Conservation (phyloP, 106 monocot genomes). For the Ottelia alismoides region DNA sequence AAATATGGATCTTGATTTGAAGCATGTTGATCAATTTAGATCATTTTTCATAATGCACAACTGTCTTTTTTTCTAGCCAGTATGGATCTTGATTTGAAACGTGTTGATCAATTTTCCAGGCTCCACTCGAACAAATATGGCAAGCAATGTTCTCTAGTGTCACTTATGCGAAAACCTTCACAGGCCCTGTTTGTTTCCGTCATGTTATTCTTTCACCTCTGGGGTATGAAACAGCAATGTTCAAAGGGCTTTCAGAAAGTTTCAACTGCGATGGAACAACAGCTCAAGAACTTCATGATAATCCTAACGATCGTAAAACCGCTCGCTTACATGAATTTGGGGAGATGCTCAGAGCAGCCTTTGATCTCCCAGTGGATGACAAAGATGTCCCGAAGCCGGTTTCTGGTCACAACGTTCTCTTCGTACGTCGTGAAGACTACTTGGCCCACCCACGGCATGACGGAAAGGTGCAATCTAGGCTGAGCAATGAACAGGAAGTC, state of each 20-base stretch:
- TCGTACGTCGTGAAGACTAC: constrained; percentile 89
- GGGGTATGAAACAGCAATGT: constrained; percentile 92
- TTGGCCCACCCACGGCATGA: constrained; percentile 85
- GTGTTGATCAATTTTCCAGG: too few species aligned
- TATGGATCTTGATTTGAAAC: too few species aligned
- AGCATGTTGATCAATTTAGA: too few species aligned
- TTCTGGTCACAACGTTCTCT: constrained; percentile 53
- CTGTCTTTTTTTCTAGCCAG: too few species aligned
- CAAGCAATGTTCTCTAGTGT: constrained; percentile 72
- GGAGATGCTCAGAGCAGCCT: constrained; percentile 69
- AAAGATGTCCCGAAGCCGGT: constrained; percentile 11
- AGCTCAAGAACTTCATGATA: constrained; percentile 24
- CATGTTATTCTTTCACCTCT: constrained; percentile 75
- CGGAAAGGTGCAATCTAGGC: constrained; percentile 63
- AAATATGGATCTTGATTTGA: too few species aligned
- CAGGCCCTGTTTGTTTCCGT: constrained; percentile 74
- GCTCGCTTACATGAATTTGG: constrained; percentile 81
- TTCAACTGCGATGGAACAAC: constrained; percentile 57
- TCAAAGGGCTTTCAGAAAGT: constrained; percentile 63
- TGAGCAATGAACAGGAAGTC: constrained; percentile 81
- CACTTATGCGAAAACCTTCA: constrained; percentile 78
- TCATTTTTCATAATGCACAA: too few species aligned
- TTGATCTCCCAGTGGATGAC: constrained; percentile 31
- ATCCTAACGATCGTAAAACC: constrained; percentile 45
- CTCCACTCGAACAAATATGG: constrained; percentile 85